Percentiles rank a stretch among this genome's conserved stretches.
Conservation (phyloP, 2,329 filamentous ascomycete species). For the Tolypocladium cylindrosporum region DNA sequence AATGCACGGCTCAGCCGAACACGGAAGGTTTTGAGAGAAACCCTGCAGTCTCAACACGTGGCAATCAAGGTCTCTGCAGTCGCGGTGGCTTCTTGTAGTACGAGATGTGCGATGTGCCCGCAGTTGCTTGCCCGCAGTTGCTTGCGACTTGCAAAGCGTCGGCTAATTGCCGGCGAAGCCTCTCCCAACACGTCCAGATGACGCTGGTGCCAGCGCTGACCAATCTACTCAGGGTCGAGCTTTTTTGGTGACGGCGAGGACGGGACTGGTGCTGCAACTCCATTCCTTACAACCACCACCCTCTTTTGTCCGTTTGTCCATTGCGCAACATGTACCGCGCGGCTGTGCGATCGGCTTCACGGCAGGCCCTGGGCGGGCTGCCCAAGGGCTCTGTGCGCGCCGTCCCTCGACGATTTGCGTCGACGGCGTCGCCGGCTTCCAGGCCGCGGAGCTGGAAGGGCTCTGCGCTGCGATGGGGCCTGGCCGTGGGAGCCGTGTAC, state of each 20-base stretch:
- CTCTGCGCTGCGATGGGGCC: constrained; percentile 59
- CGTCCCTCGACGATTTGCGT: constrained; percentile 39
- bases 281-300: neutral
- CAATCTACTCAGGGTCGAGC: neutral
- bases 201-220: neutral
- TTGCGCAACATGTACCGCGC: constrained; percentile 39
- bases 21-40: neutral
- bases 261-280: neutral
- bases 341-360: constrained; percentile 37
- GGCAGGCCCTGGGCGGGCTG: constrained; percentile 30
- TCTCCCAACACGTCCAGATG: neutral
- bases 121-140: neutral
- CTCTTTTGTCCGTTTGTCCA: neutral
- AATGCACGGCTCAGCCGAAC: neutral
- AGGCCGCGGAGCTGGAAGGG: constrained; percentile 78
- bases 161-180: neutral
- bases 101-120: neutral
- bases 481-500: constrained; percentile 71
- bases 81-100: neutral
- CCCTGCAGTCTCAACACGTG: neutral
- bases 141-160: neutral
- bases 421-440: constrained; percentile 42
- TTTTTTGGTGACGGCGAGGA: neutral
- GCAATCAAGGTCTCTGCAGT: neutral
- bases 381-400: constrained; percentile 28